These are phyloP conservation scores for Oxytropis ochrocephala DNA, from an alignment of 306 rosid species.

Conservation along the genomic window DNA sequence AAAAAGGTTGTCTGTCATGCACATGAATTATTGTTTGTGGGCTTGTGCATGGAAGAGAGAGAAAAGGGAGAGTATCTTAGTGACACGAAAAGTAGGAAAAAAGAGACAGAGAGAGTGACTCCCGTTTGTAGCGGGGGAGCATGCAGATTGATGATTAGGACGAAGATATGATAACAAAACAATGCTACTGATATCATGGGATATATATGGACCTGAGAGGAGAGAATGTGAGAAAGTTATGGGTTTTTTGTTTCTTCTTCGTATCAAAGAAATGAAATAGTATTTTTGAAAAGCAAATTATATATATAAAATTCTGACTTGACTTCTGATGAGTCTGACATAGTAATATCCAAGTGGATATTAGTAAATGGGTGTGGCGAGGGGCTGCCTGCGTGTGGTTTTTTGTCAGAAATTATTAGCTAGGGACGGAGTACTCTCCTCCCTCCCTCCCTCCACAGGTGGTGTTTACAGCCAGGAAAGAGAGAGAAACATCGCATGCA, in stretches of 20 bases:
- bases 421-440: too few relatives aligned
- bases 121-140: conserved; percentile 78
- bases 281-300: neutral
- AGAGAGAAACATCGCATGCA: neutral
- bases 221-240: conserved; percentile 64
- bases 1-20: conserved; percentile 36
- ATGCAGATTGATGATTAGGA: conserved; percentile 60
- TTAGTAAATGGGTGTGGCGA: conserved; percentile 67
- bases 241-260: conserved; percentile 33
- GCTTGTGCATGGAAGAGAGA: conserved; percentile 16
- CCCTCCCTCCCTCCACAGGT: conserved; percentile 20
- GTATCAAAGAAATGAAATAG: neutral
- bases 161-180: neutral
- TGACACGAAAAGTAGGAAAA: conserved; percentile 13
- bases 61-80: conserved; percentile 14
- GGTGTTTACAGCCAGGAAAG: conserved; percentile 38
- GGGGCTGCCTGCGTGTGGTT: conserved; percentile 62
- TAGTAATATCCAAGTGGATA: conserved; percentile 58
- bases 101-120: conserved; percentile 9
- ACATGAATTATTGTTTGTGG: conserved; percentile 51
- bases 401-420: conserved; percentile 29
- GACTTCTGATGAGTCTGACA: conserved; percentile 39
- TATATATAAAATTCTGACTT: neutral
- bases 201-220: neutral
- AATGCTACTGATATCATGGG: neutral